Evolutionary conservation across 1,139 yeast genomes (phyloP), one percentile per base, ranked within the genome.

Genomic region (Scheffersomyces titani): DNA sequence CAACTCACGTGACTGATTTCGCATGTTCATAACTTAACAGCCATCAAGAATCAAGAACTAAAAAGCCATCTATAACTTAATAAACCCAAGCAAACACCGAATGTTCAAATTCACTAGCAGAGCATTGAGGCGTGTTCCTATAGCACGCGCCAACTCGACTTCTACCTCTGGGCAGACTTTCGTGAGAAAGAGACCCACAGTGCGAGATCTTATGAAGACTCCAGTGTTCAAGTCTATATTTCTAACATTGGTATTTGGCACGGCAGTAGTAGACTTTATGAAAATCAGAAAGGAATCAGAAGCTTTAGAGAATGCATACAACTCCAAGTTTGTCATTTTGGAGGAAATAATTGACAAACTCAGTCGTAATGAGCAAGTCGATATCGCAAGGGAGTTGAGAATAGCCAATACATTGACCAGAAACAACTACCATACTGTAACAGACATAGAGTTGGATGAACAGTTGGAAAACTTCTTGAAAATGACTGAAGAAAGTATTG

Each of bases 381-480:
- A 80, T 62, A 65, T 80, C 18, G 68, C 72, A 2, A 69, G 70
- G 51, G 83, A 80, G 56, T 70, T 80, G 56, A 70, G 66, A 53
- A 64, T 80, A 49, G 79, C 81, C 18, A 73, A 75, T 57, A 68
- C 77, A 3, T 67, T 77, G 51, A 71, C 79, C 13, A 67, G 70
- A 52, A 64, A 71, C 55, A 75, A 70, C 56, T 74, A 74, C 55
- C 67, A 67, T 56, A 63, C 73, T 0, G 71, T 68, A 9, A 68
- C 73, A 3, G 82, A 78, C 57, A 69, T 78, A 30, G 80, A 78
- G 54, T 63, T 78, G 45, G 84, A 80, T 61, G 74, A 77, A 47
- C 73, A 70, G 59, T 65, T 80, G 55, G 80, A 78, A 55, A 66
- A 70, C 50, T 72, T 79, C 55, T 67, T 78, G 54, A 71, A 69